A percentile compares a stretch with the other conserved stretches of the same genome.
phyloP scores from a whole-genome alignment of 371 early-diverging fungal species.

The Mortierella polycephala region DNA sequence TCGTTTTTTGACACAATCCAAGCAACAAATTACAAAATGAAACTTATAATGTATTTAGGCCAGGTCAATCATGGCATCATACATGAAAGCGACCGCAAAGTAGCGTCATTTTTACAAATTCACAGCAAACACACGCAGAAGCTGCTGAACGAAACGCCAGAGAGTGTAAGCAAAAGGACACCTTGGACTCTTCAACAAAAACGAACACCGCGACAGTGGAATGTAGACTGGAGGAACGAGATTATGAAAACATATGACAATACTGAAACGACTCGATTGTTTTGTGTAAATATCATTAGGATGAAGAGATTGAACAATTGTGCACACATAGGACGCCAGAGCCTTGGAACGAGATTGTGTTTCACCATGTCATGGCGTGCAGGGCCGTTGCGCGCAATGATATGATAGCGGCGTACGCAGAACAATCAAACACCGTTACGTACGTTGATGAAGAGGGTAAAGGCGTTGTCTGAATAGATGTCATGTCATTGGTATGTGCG shows the following conservation, averaged over 20 bases:
- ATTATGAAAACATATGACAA: too few relatives aligned
- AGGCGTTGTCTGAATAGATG: too few relatives aligned
- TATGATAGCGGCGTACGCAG: constrained; percentile 62
- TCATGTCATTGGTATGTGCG: neutral
- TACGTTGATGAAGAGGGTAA: constrained; percentile 34
- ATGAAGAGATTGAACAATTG: constrained; percentile 40
- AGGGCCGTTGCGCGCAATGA: constrained; percentile 50
- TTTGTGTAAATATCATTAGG: constrained; percentile 1
- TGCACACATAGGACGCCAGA: constrained; percentile 46
- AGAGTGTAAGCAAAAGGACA: constrained; percentile 5
- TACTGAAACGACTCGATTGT: too few relatives aligned
- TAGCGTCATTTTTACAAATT: constrained; percentile 7
- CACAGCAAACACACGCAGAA: constrained; percentile 17
- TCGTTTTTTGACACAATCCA: too few relatives aligned
- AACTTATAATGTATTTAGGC: constrained; percentile 12
- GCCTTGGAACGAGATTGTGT: constrained; percentile 66
- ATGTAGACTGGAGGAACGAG: too few relatives aligned
- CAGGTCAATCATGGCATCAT: constrained; percentile 30
- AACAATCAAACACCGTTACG: constrained; percentile 65
- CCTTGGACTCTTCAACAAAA: too few relatives aligned
- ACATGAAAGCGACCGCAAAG: constrained; percentile 13
- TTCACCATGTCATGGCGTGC: constrained; percentile 60
- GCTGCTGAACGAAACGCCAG: constrained; percentile 13
- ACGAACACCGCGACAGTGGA: too few relatives aligned
- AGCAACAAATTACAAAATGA: constrained; percentile 1